Evolutionary conservation across 306 rosid species (phyloP), one percentile per base, ranked within the genome.

Genomic region (Betula pendula): DNA sequence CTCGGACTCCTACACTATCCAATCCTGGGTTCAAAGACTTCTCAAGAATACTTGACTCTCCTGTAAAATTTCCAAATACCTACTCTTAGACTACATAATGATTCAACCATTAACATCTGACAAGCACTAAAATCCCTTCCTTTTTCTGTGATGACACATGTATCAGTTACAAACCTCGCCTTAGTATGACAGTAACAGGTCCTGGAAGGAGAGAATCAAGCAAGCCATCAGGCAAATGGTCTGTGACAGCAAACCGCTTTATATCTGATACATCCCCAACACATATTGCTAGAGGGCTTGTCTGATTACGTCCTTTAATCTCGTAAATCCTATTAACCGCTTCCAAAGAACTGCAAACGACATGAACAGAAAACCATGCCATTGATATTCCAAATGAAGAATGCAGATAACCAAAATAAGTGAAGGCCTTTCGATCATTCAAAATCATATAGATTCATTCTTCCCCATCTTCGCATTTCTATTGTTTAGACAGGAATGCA

Each of bases 161-260:
- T 8, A 15, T 44, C 31, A 67, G 68, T 56, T 16, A 76, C 89
- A 72, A 69, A 94, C 98, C 98, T 89, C 97, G 86, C 44, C 62
- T 86, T 22, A 94, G 84, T 29, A 94, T 86, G 74, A 90, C 89
- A 15, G 97, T 92, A n/a, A 94, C 97, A 42, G 98, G 98, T 20
- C 98, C 98, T 0, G 98, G 98, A 58, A 94, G 90, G 70, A 94
- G 93, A 81, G 86, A 79, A 78, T 89, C 92, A 77, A 94, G 95
- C 77, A 94, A 82, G 71, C 89, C 90, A 74, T 67, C 69, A 48
- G 98, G 96, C 82, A 94, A 89, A 82, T 89, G 86, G 63, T 90
- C 89, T 10, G 84, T 89, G 71, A 86, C 81, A 44, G 98, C 94
- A 83, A 85, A 94, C 14, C 86, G 92, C 22, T 77, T 33, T 66